Conservation (phyloP, 2,329 filamentous ascomycete genomes). For the Coleophoma eucalyptorum region DNA sequence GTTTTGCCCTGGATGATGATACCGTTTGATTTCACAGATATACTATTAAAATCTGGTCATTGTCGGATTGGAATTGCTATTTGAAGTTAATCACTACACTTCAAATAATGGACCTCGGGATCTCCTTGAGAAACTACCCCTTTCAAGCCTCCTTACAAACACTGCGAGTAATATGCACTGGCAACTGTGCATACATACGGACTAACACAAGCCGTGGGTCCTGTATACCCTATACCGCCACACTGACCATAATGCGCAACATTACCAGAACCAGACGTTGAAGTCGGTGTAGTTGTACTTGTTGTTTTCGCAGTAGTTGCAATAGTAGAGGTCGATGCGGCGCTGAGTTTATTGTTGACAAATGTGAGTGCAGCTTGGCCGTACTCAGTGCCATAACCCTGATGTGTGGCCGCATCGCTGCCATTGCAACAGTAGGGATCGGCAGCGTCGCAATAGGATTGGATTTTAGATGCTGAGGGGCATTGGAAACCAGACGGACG, state of each 20-base stretch:
- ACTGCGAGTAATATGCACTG: conserved; percentile 15
- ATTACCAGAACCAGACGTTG: background rate
- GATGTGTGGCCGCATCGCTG: conserved; percentile 47
- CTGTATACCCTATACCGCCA: conserved; percentile 11
- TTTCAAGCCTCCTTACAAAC: conserved; percentile 3
- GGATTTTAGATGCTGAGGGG: conserved; percentile 47
- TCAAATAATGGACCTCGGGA: background rate
- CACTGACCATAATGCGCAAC: conserved; percentile 7
- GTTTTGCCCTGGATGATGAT: no score
- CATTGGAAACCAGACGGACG: conserved; percentile 51
- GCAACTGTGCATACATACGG: conserved; percentile 9
- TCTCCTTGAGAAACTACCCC: background rate
- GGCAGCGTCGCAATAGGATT: conserved; percentile 55
- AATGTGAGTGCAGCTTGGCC: conserved; percentile 52
- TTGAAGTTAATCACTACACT: no score
- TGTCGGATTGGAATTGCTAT: background rate
- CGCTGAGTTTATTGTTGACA: conserved; percentile 45
- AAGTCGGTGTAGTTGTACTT: background rate
- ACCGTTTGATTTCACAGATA: no score
- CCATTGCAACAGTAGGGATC: conserved; percentile 63
- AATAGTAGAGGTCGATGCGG: conserved; percentile 2
- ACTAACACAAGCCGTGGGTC: conserved; percentile 8
- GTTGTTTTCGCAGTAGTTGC: background rate
- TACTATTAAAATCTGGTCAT: no score
- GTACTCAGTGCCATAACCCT: conserved; percentile 54